Conservation (phyloP, 2,329 filamentous ascomycete genomes). For the Aspergillus proliferans region DNA sequence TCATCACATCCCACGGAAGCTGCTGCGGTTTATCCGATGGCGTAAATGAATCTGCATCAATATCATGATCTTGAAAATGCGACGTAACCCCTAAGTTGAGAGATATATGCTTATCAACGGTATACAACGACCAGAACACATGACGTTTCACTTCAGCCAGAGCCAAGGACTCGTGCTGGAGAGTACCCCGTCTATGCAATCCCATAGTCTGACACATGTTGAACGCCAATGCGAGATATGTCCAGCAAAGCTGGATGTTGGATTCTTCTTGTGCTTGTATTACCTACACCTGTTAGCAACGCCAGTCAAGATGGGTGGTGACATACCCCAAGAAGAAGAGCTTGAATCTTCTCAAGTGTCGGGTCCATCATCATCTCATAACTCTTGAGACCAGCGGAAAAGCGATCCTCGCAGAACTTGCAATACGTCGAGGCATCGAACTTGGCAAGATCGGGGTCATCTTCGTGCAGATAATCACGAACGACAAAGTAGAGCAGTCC, state of each 20-base stretch:
- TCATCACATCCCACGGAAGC: conserved; percentile 19
- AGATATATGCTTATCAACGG: conserved; percentile 21
- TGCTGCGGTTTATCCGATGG: conserved; percentile 13
- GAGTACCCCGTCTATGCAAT: conserved; percentile 12
- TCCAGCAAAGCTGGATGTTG: conserved; percentile 20
- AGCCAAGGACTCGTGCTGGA: conserved; percentile 8
- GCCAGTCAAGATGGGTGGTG: neutral
- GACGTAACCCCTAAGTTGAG: conserved; percentile 19
- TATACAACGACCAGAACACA: conserved; percentile 21
- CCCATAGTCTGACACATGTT: conserved; percentile 20
- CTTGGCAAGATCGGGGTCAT: conserved; percentile 9
- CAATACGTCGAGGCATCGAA: conserved; percentile 11
- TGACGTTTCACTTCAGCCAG: conserved; percentile 17
- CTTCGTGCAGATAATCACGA: conserved; percentile 19
- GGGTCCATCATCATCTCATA: conserved; percentile 16
- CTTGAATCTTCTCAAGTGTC: conserved; percentile 19
- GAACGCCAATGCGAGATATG: conserved; percentile 18
- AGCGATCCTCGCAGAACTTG: conserved; percentile 11
- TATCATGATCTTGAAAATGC: conserved; percentile 23
- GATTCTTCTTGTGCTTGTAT: conserved; percentile 22
- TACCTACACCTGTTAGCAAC: conserved; percentile 9
- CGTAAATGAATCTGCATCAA: conserved; percentile 15
- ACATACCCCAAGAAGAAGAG: conserved; percentile 16
- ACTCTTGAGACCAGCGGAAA: conserved; percentile 11
- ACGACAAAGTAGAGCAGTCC: conserved; percentile 20